Conservation (phyloP, 1,139 yeast species). For the Geotrichum phurueaensis region DNA sequence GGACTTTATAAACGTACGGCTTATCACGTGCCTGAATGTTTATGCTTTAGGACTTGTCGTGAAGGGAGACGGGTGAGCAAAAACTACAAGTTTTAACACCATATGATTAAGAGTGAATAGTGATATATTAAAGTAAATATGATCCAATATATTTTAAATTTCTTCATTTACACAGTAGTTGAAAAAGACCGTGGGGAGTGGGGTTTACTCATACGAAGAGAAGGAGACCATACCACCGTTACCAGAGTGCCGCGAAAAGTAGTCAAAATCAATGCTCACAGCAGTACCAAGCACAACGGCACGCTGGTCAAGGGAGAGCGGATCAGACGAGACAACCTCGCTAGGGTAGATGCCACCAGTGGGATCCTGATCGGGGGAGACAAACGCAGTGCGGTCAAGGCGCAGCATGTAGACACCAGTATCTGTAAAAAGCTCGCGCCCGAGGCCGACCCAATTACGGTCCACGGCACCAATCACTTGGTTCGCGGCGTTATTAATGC, state of each 20-base stretch:
- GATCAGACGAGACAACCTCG: constrained; percentile 35
- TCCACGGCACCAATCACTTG: constrained; percentile 70
- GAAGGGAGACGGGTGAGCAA: neutral
- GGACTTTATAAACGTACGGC: neutral
- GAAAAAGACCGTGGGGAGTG: neutral
- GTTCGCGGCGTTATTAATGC: constrained; percentile 55
- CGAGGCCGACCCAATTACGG: constrained; percentile 92
- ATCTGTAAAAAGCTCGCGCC: constrained; percentile 87
- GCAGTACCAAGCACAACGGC: constrained; percentile 84
- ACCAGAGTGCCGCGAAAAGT: constrained; percentile 81
- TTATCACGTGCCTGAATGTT: neutral
- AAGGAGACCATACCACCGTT: constrained; percentile 32
- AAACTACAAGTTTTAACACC: neutral
- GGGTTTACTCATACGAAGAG: constrained; percentile 9
- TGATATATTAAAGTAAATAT: neutral
- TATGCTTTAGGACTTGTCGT: neutral
- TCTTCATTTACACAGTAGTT: neutral
- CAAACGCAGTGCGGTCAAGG: constrained; percentile 67
- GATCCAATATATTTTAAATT: neutral
- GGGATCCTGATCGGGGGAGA: constrained; percentile 26
- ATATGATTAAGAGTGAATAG: neutral
- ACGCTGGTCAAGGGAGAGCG: constrained; percentile 67
- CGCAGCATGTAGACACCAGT: constrained; percentile 85
- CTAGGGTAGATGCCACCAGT: constrained; percentile 1
- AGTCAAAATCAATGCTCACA: constrained; percentile 88